Percentiles rank a stretch among this genome's conserved stretches.
phyloP scores from a whole-genome alignment of 2,329 filamentous ascomycete species.

The Clonostachys solani region DNA sequence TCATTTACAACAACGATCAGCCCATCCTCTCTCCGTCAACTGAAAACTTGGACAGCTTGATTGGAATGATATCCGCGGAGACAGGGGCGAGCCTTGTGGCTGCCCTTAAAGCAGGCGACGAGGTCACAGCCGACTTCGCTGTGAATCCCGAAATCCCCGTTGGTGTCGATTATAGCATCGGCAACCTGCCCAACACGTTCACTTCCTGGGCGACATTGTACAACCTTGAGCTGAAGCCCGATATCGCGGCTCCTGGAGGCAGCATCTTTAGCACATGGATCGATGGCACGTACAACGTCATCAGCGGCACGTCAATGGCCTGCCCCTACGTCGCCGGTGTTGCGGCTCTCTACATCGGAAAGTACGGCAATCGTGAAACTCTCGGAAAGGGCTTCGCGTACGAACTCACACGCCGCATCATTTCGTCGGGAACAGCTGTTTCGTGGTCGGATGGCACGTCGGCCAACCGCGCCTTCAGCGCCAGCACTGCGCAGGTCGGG shows the following conservation, averaged over 20 bases:
- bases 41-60: neutral
- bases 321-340: slow-evolving; percentile 39
- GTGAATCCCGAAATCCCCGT: slow-evolving; percentile 13
- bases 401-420: slow-evolving; percentile 18
- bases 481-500: slow-evolving; percentile 31
- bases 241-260: slow-evolving; percentile 36
- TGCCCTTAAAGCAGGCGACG: slow-evolving; percentile 12
- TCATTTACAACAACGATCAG: slow-evolving; percentile 4
- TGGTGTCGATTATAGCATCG: slow-evolving; percentile 13
- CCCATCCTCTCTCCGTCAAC: neutral
- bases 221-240: slow-evolving; percentile 36
- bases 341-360: slow-evolving; percentile 26
- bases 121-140: slow-evolving; percentile 22
- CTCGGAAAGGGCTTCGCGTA: slow-evolving; percentile 22
- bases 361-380: slow-evolving; percentile 19
- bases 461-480: slow-evolving; percentile 10
- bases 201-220: slow-evolving; percentile 37
- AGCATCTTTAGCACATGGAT: slow-evolving; percentile 27
- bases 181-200: slow-evolving; percentile 29
- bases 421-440: slow-evolving; percentile 20
- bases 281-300: slow-evolving; percentile 20
- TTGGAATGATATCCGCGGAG: slow-evolving; percentile 9
- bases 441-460: slow-evolving; percentile 15
- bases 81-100: slow-evolving; percentile 17
- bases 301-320: slow-evolving; percentile 45